Evolutionary conservation across 345 rosid genomes (phyloP), one percentile per base, ranked within the genome.

Genomic region (thale cress (Arabidopsis thaliana)): DNA sequence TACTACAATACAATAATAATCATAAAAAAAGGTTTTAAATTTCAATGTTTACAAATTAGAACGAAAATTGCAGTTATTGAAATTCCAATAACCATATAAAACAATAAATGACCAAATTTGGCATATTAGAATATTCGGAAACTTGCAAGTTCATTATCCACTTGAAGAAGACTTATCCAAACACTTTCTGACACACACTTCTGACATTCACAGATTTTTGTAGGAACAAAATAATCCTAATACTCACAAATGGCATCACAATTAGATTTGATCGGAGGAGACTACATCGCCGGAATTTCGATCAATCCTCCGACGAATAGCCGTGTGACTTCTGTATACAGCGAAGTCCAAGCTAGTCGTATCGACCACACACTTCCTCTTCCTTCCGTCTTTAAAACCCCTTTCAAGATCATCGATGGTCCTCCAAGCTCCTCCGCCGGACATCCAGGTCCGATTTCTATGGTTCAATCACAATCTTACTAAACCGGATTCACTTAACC

Each of bases 361-460:
- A 89, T 92, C 30, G 87, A 87, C 59, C 87, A 89, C 80, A 55
- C 83, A 13, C 97, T 92, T 69, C 93, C 91, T 67, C 85, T 92
- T 24, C 99, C 99, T 74, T 90, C 94, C 25, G 91, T 92, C 38
- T 81, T 95, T 56, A 83, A 74, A 60, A 80, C n/a, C 16, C 84
- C 92, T 7, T 90, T 90, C 80, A 82, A 79, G 70, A 74, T 92
- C 85, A 82, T 92, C 82, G 88, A 95, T 22, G 98, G 98, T 5
- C 88, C 93, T 25, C 84, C 83, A 0, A 95, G 98, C 82, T 87
- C 99, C 6, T 84, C 98, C 51, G 94, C 99, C 7, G 99, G 99
- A 38, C 85, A 87, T 75, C 88, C 99, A 42, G 98, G 97, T 89
- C 34, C 8, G 12, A 44, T 34, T 25, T 41, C 40, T 44, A 16